phyloP scores from a whole-genome alignment of 148 eudicot species.

The Diospyros kaki region DNA sequence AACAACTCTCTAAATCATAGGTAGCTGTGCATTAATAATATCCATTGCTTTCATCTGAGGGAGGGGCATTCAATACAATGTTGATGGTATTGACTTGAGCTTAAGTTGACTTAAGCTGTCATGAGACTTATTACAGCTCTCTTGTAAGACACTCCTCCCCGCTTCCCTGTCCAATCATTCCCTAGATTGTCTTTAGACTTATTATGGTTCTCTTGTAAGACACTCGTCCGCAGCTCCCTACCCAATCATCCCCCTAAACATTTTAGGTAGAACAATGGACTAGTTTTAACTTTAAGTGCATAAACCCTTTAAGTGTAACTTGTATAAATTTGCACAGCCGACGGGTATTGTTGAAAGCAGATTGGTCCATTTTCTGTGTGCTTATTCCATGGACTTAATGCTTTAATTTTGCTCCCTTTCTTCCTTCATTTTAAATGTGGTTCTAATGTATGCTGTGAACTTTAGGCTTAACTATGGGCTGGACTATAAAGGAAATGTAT shows the following conservation, averaged over 20 bases:
- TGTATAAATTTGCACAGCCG: not conserved
- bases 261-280: not conserved
- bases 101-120: too few species aligned
- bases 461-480: constrained; percentile 75
- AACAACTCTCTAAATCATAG: not conserved
- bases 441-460: constrained; percentile 11
- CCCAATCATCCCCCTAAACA: not conserved
- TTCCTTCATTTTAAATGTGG: not conserved
- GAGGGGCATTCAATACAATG: too few species aligned
- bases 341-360: not conserved
- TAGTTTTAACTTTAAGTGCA: not conserved
- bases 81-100: too few species aligned
- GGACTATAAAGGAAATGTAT: constrained; percentile 94
- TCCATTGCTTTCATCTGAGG: not conserved
- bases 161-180: not conserved
- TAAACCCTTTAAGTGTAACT: not conserved
- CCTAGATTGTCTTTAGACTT: not conserved
- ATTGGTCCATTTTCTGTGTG: not conserved
- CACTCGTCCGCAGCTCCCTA: not conserved
- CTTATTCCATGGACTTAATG: not conserved
- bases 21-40: not conserved
- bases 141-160: not conserved
- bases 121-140: not conserved
- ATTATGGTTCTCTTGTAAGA: not conserved
- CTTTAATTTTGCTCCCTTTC: not conserved